Conservation (phyloP, 169 alveolate genomes). For the Plasmodium falciparum region DNA sequence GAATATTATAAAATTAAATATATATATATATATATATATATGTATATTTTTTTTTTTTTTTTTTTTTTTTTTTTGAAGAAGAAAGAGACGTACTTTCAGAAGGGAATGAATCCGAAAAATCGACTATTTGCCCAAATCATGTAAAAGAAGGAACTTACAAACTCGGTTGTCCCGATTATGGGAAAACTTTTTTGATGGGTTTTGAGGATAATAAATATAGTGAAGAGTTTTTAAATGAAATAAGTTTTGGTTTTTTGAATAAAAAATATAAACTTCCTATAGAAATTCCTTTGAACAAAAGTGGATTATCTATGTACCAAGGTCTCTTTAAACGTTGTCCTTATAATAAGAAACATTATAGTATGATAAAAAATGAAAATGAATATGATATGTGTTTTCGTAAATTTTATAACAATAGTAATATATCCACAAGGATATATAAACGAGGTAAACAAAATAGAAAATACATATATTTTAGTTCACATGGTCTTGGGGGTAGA, state of each 20-base stretch:
- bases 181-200: slow-evolving; percentile 56
- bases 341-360: slow-evolving; percentile 44
- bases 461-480: slow-evolving; percentile 29
- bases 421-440: slow-evolving; percentile 6
- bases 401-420: not conserved
- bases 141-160: slow-evolving; percentile 12
- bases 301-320: slow-evolving; percentile 72
- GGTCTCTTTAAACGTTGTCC: slow-evolving; percentile 57
- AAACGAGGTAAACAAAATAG: slow-evolving; percentile 10
- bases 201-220: slow-evolving; percentile 21
- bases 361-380: slow-evolving; percentile 31
- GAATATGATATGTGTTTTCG: slow-evolving; percentile 63
- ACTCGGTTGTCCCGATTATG: slow-evolving; percentile 65
- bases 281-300: slow-evolving; percentile 40
- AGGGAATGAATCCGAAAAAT: slow-evolving; percentile 6
- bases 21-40: not conserved
- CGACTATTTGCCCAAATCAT: slow-evolving; percentile 23
- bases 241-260: slow-evolving; percentile 55
- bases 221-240: slow-evolving; percentile 64
- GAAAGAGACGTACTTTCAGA: slow-evolving; percentile 5
- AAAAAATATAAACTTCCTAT: slow-evolving; percentile 11
- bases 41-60: not conserved
- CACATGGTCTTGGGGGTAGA: slow-evolving; percentile 72
- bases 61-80: slow-evolving; percentile 18
- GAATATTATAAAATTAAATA: no score